phyloP scores from a whole-genome alignment of 2,329 filamentous ascomycete species.

The Epichloe hybrida region DNA sequence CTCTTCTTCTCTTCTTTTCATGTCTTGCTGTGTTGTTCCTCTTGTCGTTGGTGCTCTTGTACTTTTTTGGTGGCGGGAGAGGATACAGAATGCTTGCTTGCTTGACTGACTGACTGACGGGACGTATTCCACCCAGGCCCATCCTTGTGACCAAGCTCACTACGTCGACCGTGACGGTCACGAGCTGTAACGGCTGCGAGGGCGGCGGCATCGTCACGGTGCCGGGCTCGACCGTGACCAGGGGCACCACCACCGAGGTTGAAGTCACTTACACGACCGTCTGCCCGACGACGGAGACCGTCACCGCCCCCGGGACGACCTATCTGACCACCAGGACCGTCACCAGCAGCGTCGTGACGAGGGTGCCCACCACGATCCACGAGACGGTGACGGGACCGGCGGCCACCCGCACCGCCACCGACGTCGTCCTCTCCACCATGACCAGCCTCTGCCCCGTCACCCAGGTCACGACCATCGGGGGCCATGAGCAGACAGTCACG shows the following conservation, averaged over 20 bases:
- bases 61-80: background rate
- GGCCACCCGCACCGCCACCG: conserved; percentile 17
- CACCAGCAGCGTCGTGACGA: conserved; percentile 15
- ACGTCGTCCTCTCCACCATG: conserved; percentile 24
- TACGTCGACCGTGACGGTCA: conserved; percentile 30
- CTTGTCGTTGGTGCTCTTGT: background rate
- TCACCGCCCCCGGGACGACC: conserved; percentile 22
- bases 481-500: conserved; percentile 7
- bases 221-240: conserved; percentile 20
- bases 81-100: background rate
- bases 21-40: background rate
- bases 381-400: conserved; percentile 17
- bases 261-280: conserved; percentile 27
- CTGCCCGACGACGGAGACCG: conserved; percentile 22
- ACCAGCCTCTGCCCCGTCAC: conserved; percentile 30
- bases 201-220: conserved; percentile 21
- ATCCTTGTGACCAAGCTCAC: conserved; percentile 28
- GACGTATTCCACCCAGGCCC: conserved; percentile 18
- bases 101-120: background rate
- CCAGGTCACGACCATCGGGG: conserved; percentile 8
- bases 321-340: conserved; percentile 13
- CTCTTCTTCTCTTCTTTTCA: background rate
- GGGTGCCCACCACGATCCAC: conserved; percentile 17
- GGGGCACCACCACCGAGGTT: conserved; percentile 18
- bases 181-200: conserved; percentile 23